Conservation (phyloP, 164 flowering plant genomes). For the Santalum album region DNA sequence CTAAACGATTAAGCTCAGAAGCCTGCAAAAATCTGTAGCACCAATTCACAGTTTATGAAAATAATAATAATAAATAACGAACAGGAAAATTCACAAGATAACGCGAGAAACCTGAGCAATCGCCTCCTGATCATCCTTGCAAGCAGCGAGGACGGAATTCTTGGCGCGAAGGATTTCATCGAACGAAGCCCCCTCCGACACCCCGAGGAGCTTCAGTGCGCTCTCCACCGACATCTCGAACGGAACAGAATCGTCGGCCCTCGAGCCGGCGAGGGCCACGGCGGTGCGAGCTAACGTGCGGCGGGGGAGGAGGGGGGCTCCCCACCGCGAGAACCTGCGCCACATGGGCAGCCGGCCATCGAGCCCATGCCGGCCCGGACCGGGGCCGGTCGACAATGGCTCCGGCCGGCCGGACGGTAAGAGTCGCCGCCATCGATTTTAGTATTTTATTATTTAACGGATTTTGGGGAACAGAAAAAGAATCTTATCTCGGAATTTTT, state of each 20-base stretch:
- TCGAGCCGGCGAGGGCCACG: conserved; percentile 19
- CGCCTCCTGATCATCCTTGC: conserved; percentile 64
- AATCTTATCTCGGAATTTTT: too few species aligned
- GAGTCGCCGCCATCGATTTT: conserved; percentile 22
- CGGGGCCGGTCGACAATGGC: not conserved
- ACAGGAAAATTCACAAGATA: too few species aligned
- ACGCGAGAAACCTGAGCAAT: conserved; percentile 48
- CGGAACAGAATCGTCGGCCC: conserved; percentile 65
- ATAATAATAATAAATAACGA: too few species aligned
- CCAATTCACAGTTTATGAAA: too few species aligned
- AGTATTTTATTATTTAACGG: too few species aligned
- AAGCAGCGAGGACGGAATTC: conserved; percentile 54
- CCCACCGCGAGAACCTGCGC: conserved; percentile 4
- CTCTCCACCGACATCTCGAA: conserved; percentile 82
- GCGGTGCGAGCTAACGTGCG: conserved; percentile 8
- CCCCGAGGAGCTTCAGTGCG: conserved; percentile 82
- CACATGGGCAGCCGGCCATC: not conserved
- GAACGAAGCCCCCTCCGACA: conserved; percentile 71
- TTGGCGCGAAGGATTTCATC: conserved; percentile 87
- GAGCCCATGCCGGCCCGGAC: not conserved
- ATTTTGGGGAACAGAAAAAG: too few species aligned
- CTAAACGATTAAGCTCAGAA: too few species aligned
- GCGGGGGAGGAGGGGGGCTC: conserved; percentile 9
- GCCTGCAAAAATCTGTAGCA: too few species aligned
- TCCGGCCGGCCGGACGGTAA: conserved; percentile 25